Evolutionary conservation across 805 yeast species (phyloP).

Genomic region (Sugiyamaella boreocaroliniensis): DNA sequence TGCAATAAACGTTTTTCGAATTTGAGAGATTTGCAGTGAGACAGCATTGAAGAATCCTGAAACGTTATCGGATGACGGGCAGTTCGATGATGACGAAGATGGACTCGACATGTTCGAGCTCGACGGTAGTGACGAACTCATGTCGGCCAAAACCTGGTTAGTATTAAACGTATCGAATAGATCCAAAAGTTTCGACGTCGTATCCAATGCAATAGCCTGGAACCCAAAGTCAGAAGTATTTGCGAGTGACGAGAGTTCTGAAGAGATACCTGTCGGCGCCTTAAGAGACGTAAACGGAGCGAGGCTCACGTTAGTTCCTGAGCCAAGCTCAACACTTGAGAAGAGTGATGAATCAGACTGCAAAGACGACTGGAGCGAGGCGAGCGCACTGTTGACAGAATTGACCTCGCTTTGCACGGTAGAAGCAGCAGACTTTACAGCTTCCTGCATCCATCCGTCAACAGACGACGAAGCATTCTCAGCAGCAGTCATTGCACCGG

Average conservation of each 20-base stretch:
- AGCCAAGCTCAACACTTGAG: slow-evolving; percentile 6
- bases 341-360: slow-evolving; percentile 1
- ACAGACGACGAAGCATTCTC: slow-evolving; percentile 8
- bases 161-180: slow-evolving; percentile 3
- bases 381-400: slow-evolving; percentile 10
- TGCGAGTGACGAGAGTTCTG: slow-evolving; percentile 1
- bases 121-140: neutral
- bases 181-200: neutral
- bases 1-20: slow-evolving; percentile 5
- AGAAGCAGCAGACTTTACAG: slow-evolving; percentile 1
- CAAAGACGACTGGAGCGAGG: slow-evolving; percentile 4
- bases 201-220: neutral
- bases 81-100: neutral
- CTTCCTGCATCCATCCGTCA: slow-evolving; percentile 1
- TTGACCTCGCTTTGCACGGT: slow-evolving; percentile 8
- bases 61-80: neutral
- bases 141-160: slow-evolving; percentile 3
- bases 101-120: slow-evolving; percentile 3
- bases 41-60: neutral
- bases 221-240: slow-evolving; percentile 3
- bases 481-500: slow-evolving; percentile 4
- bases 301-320: slow-evolving; percentile 4
- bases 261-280: slow-evolving; percentile 6
- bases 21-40: neutral
- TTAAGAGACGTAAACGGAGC: slow-evolving; percentile 5